Evolutionary conservation across 345 rosid genomes (phyloP), one percentile per base, ranked within the genome.

Genomic region (Pistacia atlantica): DNA sequence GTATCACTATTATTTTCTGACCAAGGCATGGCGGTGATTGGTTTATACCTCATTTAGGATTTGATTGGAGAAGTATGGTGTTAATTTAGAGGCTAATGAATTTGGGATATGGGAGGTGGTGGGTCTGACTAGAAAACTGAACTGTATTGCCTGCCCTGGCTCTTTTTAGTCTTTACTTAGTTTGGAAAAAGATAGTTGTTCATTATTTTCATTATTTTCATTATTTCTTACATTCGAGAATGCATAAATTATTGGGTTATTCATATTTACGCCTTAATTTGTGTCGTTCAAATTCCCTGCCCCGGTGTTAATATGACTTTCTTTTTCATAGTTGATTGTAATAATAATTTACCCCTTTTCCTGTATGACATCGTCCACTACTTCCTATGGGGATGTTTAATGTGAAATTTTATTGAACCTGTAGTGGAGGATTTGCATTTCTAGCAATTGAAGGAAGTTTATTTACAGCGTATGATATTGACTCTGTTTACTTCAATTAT

Each of bases 81-180:
- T 75, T 56, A 75, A 62, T 77, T 69, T 77, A 49, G 62, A 69
- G 33, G 52, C 2, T 56, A 48, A 46, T 37, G 60, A 55, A 35
- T 35, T 59, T 33, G 48, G 14, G 12, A 46, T 59, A 33, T 61
- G 66, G 66, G 17, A 72, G 13, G 18, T 63, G 14, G 56, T 63
- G 45, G 35, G 55, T 42, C 66, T 74, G 77, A 64, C 17, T 49
- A 25, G 9, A 8, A 56, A 65, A 66, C n/a, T 12, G 37, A 61
- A 31, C 16, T 28, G 60, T 16, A 25, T 17, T 17, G 48, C 37
- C 11, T 22, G 49, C 65, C 52, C 65, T 62, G 67, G 67, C 68
- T 61, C 22, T 68, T 20, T 52, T n/a, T 69, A 38, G 35, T 75
- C 16, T 75, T 66, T 25, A 13, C 46, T 31, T 17, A 65, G 49